A percentile compares a stretch with the other conserved stretches of the same genome.
These are phyloP conservation scores for Xerocomellus chrysenteron DNA, from an alignment of 768 basidiomycete genomes.

Conservation along the genomic window DNA sequence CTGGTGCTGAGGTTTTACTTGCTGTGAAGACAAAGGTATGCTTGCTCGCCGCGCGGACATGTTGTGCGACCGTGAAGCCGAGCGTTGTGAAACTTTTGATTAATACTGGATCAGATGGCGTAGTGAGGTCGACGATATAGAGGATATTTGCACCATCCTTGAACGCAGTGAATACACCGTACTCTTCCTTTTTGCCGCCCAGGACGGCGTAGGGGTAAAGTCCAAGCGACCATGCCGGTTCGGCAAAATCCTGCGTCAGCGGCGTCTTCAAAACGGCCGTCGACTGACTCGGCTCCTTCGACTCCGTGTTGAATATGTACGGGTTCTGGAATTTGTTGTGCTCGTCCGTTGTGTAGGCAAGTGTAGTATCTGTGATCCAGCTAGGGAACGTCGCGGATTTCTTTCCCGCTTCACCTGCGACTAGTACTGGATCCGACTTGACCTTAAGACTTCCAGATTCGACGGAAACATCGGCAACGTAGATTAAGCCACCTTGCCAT, in stretches of 20 bases:
- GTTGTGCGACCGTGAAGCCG: constrained; percentile 12
- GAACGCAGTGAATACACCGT: constrained; percentile 33
- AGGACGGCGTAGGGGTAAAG: constrained; percentile 23
- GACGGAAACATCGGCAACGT: constrained; percentile 42
- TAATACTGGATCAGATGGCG: not conserved
- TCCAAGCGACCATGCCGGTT: constrained; percentile 18
- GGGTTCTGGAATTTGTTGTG: constrained; percentile 59
- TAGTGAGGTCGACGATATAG: constrained; percentile 28
- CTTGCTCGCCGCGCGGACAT: not conserved
- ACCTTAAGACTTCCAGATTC: constrained; percentile 12
- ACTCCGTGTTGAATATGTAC: constrained; percentile 21
- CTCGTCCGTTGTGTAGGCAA: constrained; percentile 49
- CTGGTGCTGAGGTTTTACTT: not conserved
- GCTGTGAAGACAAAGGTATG: constrained; percentile 15
- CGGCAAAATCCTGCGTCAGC: constrained; percentile 25
- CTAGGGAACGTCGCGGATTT: constrained; percentile 36
- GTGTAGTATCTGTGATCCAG: constrained; percentile 44
- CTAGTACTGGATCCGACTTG: constrained; percentile 34
- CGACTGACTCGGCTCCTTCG: constrained; percentile 30
- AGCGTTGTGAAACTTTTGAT: not conserved
- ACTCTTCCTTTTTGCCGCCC: constrained; percentile 10
- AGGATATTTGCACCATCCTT: constrained; percentile 31
- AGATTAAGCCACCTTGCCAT: constrained; percentile 59
- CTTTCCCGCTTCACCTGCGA: constrained; percentile 48
- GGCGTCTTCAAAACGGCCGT: constrained; percentile 16